These are phyloP conservation scores for Tolypocladium nubicola DNA, from an alignment of 2,329 filamentous ascomycete genomes.

Conservation along the genomic window DNA sequence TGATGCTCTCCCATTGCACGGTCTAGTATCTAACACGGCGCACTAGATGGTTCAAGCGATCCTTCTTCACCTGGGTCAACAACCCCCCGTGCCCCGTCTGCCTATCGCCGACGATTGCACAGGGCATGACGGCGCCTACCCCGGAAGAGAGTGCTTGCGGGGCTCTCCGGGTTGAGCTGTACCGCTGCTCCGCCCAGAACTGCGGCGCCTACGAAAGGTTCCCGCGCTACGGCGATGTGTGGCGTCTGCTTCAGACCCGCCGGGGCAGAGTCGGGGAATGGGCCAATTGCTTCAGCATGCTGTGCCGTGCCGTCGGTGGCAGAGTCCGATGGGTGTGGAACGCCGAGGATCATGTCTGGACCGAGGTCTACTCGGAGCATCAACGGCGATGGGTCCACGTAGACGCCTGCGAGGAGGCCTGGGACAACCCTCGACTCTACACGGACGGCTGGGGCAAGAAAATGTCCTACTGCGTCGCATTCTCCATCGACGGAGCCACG, in stretches of 20 bases:
- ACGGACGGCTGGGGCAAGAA: conserved; percentile 93
- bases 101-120: conserved; percentile 68
- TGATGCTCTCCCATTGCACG: background rate
- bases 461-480: conserved; percentile 94
- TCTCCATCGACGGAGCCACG: conserved; percentile 75
- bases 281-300: conserved; percentile 98
- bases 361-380: conserved; percentile 91
- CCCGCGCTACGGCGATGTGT: conserved; percentile 89
- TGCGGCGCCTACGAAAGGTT: conserved; percentile 82
- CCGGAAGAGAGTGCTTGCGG: conserved; percentile 85
- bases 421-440: conserved; percentile 90
- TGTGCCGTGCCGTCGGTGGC: conserved; percentile 84
- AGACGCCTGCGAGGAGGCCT: conserved; percentile 86
- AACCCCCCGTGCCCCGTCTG: conserved; percentile 82
- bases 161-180: conserved; percentile 79
- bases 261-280: conserved; percentile 87
- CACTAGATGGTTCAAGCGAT: conserved; percentile 74
- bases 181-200: conserved; percentile 66
- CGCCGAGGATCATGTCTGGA: conserved; percentile 94
- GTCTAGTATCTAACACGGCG: conserved; percentile 9
- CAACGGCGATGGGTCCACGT: conserved; percentile 94
- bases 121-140: conserved; percentile 74
- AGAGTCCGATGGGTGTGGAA: conserved; percentile 98
- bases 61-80: conserved; percentile 95
- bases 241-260: conserved; percentile 78